Conservation (phyloP, 108 stramenopile species). For the Aurantiochytrium sp. region DNA sequence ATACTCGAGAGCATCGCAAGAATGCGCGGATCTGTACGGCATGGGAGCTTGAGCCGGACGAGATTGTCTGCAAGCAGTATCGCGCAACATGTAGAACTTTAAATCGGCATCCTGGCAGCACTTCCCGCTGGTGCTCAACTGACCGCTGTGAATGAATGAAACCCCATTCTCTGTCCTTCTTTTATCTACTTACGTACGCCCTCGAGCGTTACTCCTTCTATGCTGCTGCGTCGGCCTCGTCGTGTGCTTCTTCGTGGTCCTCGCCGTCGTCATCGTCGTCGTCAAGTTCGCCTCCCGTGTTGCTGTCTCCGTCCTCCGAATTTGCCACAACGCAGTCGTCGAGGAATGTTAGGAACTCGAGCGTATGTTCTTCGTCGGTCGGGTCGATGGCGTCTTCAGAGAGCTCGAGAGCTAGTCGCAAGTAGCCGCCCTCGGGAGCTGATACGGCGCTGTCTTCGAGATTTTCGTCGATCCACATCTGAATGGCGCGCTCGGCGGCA, state of each 20-base stretch:
- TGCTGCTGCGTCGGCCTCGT: no score
- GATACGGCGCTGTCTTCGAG: slow-evolving; percentile 4
- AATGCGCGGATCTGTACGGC: no score
- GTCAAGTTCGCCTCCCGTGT: background rate
- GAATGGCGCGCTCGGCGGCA: slow-evolving; percentile 14
- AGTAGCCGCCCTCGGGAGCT: slow-evolving; percentile 37
- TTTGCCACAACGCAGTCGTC: background rate
- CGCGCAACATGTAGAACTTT: no score
- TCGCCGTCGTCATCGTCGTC: background rate
- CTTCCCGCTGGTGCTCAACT: no score
- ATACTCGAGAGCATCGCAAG: no score
- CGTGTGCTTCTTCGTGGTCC: background rate
- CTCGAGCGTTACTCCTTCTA: no score
- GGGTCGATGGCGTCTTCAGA: background rate
- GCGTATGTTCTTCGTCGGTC: background rate
- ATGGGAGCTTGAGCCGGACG: no score
- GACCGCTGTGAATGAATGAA: no score
- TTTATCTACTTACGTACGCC: no score
- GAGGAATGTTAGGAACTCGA: background rate
- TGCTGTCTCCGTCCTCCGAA: background rate
- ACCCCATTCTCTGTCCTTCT: no score
- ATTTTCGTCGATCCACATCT: slow-evolving; percentile 21
- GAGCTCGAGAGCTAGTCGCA: background rate
- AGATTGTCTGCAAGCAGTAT: no score
- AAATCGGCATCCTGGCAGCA: no score